A percentile compares a stretch with the other conserved stretches of the same genome.
phyloP scores from a whole-genome alignment of 1,284 basidiomycete species.

The Sanghuangporus sanghuang region DNA sequence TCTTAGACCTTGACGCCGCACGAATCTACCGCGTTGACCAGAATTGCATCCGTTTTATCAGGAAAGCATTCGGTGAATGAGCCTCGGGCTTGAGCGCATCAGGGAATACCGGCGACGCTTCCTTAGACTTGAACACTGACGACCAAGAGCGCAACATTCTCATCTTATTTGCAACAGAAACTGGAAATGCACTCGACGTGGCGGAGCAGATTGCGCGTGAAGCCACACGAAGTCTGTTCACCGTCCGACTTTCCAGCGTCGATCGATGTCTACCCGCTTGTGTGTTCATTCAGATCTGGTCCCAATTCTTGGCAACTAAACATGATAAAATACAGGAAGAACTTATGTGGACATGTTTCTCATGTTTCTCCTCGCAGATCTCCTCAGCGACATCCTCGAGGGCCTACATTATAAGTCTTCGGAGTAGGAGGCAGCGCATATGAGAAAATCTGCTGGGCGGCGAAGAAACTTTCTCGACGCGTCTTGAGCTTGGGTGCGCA shows the following conservation, averaged over 20 bases:
- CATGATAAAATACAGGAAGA: slow-evolving; percentile 42
- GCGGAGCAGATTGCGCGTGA: slow-evolving; percentile 76
- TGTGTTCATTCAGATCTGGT: slow-evolving; percentile 25
- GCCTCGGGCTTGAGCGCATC: no score
- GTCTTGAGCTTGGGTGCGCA: slow-evolving; percentile 71
- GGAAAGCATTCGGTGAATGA: no score
- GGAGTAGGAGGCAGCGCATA: slow-evolving; percentile 91
- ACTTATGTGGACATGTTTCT: slow-evolving; percentile 87
- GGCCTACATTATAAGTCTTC: slow-evolving; percentile 74
- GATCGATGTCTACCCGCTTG: slow-evolving; percentile 69
- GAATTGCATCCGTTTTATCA: no score
- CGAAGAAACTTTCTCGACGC: slow-evolving; percentile 79
- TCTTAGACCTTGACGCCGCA: no score
- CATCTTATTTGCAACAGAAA: slow-evolving; percentile 88
- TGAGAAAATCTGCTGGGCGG: slow-evolving; percentile 93
- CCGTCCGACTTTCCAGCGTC: slow-evolving; percentile 55
- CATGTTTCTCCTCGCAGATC: slow-evolving; percentile 73
- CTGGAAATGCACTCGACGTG: slow-evolving; percentile 82
- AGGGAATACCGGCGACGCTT: background rate
- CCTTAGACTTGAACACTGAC: background rate
- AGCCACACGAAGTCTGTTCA: slow-evolving; percentile 61
- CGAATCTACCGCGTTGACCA: no score
- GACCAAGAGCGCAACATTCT: slow-evolving; percentile 31
- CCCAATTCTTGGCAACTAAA: background rate
- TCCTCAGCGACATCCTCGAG: slow-evolving; percentile 82